Conservation (phyloP, 2,329 filamentous ascomycete genomes). For the Cytospora chrysosperma region DNA sequence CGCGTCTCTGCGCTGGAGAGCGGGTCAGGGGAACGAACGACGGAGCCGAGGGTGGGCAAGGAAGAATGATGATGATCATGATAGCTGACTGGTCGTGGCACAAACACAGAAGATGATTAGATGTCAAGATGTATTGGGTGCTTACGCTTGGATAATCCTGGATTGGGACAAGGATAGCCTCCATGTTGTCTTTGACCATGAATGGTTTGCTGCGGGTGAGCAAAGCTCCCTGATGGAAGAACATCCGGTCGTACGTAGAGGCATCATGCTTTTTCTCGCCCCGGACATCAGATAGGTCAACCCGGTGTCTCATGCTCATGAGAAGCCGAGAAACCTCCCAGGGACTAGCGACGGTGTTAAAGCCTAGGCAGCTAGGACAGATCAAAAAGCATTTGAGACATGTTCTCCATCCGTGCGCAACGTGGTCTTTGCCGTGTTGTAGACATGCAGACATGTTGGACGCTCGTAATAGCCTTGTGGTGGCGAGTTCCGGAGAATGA, state of each 20-base stretch:
- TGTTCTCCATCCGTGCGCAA: background rate
- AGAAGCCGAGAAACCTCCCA: background rate
- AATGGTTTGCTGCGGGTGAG: too few species aligned
- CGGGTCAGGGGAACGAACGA: background rate
- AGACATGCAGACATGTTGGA: too few species aligned
- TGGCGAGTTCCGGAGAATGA: background rate
- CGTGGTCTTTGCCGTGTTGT: too few species aligned
- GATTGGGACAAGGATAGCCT: too few species aligned
- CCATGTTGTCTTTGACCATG: too few species aligned
- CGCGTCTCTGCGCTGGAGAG: background rate
- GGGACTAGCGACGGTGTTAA: too few species aligned
- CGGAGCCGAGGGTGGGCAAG: background rate
- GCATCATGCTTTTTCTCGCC: background rate
- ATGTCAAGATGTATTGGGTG: background rate
- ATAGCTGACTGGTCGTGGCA: background rate
- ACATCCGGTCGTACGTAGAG: background rate
- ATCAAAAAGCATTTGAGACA: background rate
- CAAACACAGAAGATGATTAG: background rate
- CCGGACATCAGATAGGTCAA: background rate
- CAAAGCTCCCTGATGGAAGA: too few species aligned
- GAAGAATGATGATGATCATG: too few species aligned
- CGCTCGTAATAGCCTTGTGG: too few species aligned
- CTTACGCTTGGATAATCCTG: too few species aligned
- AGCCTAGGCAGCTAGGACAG: too few species aligned
- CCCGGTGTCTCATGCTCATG: background rate